phyloP scores from a whole-genome alignment of 2,329 filamentous ascomycete genomes.

The Phaeoacremonium minimum region DNA sequence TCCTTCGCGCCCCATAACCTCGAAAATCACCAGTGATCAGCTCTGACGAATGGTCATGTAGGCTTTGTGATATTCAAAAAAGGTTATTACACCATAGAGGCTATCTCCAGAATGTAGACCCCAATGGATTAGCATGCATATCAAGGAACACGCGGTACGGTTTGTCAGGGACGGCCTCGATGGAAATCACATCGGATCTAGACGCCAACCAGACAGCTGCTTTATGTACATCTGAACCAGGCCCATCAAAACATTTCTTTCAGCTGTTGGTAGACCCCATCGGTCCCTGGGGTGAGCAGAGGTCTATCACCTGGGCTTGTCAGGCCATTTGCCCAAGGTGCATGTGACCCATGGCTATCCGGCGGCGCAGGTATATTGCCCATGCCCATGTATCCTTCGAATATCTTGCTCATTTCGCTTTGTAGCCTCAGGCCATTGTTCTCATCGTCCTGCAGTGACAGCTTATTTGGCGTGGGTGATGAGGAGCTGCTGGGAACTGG shows the following conservation, averaged over 20 bases:
- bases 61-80: no score
- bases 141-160: no score
- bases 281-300: background rate
- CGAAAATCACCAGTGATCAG: no score
- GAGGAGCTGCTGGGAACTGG: background rate
- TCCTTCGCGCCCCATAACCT: no score
- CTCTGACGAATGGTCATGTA: no score
- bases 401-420: constrained; percentile 48
- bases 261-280: constrained; percentile 5
- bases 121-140: no score
- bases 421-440: constrained; percentile 46
- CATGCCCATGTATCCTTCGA: constrained; percentile 30
- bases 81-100: no score
- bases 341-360: background rate
- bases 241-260: constrained; percentile 9
- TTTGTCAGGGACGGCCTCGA: no score
- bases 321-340: background rate
- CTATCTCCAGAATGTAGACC: no score
- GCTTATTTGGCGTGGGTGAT: background rate
- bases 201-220: no score
- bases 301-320: constrained; percentile 1
- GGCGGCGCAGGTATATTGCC: constrained; percentile 6
- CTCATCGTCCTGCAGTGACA: constrained; percentile 5
- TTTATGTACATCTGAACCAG: no score
- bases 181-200: no score